These are phyloP conservation scores for Saturnispora mendoncae DNA, from an alignment of 805 yeast genomes.

Conservation along the genomic window DNA sequence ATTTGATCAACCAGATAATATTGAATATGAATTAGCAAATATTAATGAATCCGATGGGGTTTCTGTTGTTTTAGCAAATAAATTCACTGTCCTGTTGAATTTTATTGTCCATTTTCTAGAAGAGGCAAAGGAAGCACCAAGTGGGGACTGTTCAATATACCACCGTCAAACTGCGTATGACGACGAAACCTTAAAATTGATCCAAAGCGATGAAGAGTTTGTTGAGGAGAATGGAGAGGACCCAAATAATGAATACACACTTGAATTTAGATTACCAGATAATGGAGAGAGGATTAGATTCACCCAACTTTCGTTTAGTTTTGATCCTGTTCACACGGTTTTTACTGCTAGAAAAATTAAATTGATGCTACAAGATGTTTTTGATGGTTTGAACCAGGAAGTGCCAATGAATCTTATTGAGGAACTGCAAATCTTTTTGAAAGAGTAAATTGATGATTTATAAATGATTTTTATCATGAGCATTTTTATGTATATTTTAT, in stretches of 20 bases:
- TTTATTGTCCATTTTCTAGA: conserved; percentile 44
- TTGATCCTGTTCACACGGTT: conserved; percentile 48
- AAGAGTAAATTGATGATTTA: not conserved
- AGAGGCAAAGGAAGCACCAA: conserved; percentile 54
- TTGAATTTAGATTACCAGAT: conserved; percentile 22
- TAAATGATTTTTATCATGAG: not conserved
- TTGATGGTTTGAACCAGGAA: conserved; percentile 27
- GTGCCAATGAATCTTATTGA: conserved; percentile 27
- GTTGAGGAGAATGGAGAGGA: conserved; percentile 16
- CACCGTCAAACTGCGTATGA: conserved; percentile 35
- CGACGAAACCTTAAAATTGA: conserved; percentile 26
- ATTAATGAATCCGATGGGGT: conserved; percentile 17
- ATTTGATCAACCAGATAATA: conserved; percentile 11
- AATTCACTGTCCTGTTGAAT: conserved; percentile 24
- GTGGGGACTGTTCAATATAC: conserved; percentile 50
- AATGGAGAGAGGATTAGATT: conserved; percentile 38
- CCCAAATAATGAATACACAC: conserved; percentile 23
- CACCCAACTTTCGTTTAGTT: conserved; percentile 28
- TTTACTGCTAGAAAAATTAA: conserved; percentile 39
- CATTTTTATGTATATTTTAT: not conserved
- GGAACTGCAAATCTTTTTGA: conserved; percentile 23
- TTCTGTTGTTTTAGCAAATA: conserved; percentile 17
- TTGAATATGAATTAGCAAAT: conserved; percentile 23
- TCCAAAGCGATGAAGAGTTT: conserved; percentile 18
- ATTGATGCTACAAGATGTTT: conserved; percentile 1